Evolutionary conservation across 2,329 filamentous ascomycete genomes (phyloP), one percentile per base, ranked within the genome.

Genomic region (Curvularia sp.): DNA sequence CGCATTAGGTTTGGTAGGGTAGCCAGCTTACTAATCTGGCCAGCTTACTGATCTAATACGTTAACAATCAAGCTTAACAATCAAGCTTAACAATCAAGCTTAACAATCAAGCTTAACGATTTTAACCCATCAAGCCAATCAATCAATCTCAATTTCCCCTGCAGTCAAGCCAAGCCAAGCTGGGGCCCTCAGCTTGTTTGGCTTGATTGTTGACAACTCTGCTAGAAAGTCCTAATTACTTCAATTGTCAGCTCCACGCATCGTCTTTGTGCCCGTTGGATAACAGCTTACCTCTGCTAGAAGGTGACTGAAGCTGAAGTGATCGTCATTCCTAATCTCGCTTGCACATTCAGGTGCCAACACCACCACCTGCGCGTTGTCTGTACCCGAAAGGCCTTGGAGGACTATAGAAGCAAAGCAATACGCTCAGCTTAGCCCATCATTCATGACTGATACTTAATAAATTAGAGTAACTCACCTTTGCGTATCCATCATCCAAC

Each of bases 351-450:
- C 43, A 30, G 43, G 43, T 46, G 25, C 25, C 43, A 46, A 46
- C 9, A 46, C 43, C 43, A 46, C 43, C 43, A 46, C 25, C 21
- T 46, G 43, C 23, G 43, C 23, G 43, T 46, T 46, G 43, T 28
- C 43, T 46, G 43, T 46, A 46, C n/a, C 25, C 43, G 41, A 15
- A 46, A 46, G 25, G 43, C 43, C 15, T 32, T 46, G 43, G 43
- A 32, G 25, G 25, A 46, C 43, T 46, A 46, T 32, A 46, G 25
- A 15, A 32, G 23, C 25, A 18, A 30, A 46, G 2, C 1, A 46
- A 10, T 30, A 28, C 28, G 15, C 25, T 32, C 21, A 30, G n/a
- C 25, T 46, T 3, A 28, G 12, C 25, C 43, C 12, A 21, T 19
- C 43, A 19, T 46, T 19, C 30, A 30, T 25, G 13, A 30, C 12